These are phyloP conservation scores for Ceratocystis ficicola DNA, from an alignment of 2,329 filamentous ascomycete genomes.

Conservation along the genomic window DNA sequence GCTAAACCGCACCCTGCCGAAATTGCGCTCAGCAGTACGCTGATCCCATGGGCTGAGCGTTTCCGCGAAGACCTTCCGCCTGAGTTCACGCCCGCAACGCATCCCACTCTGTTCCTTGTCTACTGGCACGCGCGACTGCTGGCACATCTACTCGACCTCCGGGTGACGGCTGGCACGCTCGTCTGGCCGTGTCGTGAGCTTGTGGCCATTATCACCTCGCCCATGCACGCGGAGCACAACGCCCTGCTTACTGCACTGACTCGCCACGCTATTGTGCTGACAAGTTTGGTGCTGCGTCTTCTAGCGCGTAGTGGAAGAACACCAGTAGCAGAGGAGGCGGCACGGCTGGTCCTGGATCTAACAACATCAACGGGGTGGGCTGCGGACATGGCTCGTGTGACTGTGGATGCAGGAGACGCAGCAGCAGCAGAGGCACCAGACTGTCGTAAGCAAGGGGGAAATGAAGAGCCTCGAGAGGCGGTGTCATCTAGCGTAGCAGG, in stretches of 20 bases:
- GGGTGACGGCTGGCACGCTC: constrained; percentile 25
- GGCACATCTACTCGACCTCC: constrained; percentile 47
- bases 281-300: constrained; percentile 48
- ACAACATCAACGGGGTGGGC: constrained; percentile 27
- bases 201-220: not conserved
- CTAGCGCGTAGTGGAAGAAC: constrained; percentile 28
- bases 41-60: constrained; percentile 36
- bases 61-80: constrained; percentile 53
- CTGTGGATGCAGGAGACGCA: not conserved
- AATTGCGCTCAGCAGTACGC: not conserved
- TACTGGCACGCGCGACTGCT: constrained; percentile 61
- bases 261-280: constrained; percentile 53
- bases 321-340: constrained; percentile 45
- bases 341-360: constrained; percentile 43
- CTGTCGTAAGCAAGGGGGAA: not conserved
- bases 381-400: not conserved
- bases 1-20: constrained; percentile 8
- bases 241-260: constrained; percentile 39
- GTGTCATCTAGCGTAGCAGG: not conserved
- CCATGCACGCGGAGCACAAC: too few relatives aligned
- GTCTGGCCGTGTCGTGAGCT: constrained; percentile 9
- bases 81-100: constrained; percentile 39
- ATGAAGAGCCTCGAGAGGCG: not conserved
- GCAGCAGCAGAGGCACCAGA: not conserved
- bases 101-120: constrained; percentile 50